Evolutionary conservation across 2,329 filamentous ascomycete species (phyloP).

Genomic region (Fusarium devonianum): DNA sequence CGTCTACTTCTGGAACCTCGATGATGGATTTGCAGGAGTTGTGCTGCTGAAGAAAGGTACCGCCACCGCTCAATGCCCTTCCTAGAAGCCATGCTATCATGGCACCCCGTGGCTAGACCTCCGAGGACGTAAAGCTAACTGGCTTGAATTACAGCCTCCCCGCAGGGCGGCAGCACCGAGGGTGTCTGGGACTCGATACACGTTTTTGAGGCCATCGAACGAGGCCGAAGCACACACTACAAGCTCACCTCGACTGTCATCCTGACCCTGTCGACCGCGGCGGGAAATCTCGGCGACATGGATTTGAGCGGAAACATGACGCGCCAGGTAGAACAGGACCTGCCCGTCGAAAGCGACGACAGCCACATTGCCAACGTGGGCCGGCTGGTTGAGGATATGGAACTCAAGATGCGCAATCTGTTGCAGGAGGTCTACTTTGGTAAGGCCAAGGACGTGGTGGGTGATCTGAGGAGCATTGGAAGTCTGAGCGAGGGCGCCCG

Average conservation of each 20-base stretch:
- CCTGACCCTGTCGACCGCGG: conserved; percentile 75
- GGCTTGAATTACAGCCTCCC: conserved; percentile 61
- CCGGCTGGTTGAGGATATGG: conserved; percentile 96
- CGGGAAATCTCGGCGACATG: conserved; percentile 75
- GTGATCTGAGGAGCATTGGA: conserved; percentile 87
- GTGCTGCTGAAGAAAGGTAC: conserved; percentile 95
- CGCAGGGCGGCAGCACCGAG: conserved; percentile 69
- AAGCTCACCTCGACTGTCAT: conserved; percentile 98
- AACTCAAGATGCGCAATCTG: conserved; percentile 98
- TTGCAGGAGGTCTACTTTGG: conserved; percentile 99
- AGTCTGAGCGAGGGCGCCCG: conserved; percentile 83
- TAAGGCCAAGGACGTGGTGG: conserved; percentile 98
- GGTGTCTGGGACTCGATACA: conserved; percentile 98
- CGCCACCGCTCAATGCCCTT: too few relatives aligned
- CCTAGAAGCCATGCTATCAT: neutral
- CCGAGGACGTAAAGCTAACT: conserved; percentile 17
- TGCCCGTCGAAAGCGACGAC: conserved; percentile 87
- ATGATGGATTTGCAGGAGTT: conserved; percentile 96
- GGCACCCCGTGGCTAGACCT: neutral
- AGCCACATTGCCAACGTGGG: conserved; percentile 97
- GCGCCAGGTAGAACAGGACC: conserved; percentile 89
- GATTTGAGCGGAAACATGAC: conserved; percentile 98
- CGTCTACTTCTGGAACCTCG: conserved; percentile 98
- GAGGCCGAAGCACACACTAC: conserved; percentile 91
- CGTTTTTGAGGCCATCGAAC: conserved; percentile 95